Evolutionary conservation across 768 basidiomycete species (phyloP).

Genomic region (Coprinopsis marcescibilis): DNA sequence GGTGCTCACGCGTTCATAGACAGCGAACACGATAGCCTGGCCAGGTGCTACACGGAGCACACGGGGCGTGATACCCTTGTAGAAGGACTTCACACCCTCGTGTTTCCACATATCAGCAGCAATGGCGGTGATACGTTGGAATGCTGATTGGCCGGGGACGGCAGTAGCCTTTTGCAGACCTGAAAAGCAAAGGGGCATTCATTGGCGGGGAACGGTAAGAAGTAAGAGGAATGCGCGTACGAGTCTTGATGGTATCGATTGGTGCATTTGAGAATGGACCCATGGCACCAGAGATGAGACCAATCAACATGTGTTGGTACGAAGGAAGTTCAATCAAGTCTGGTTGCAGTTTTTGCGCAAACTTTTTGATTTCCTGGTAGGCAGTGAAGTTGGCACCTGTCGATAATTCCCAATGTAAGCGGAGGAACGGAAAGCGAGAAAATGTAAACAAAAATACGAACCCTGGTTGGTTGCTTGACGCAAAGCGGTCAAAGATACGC

Average conservation of each 20-base stretch:
- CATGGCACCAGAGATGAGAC: constrained; percentile 94
- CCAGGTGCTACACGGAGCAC: constrained; percentile 96
- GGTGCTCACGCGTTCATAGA: constrained; percentile 84
- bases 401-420: too few relatives aligned
- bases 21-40: constrained; percentile 95
- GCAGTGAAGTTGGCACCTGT: constrained; percentile 94
- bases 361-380: constrained; percentile 93
- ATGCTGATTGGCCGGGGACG: constrained; percentile 65
- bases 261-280: constrained; percentile 98
- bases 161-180: constrained; percentile 84
- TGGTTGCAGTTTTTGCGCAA: constrained; percentile 75
- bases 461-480: constrained; percentile 98
- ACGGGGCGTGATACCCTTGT: constrained; percentile 97
- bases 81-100: constrained; percentile 88
- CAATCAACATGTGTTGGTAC: constrained; percentile 94
- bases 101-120: constrained; percentile 89
- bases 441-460: constrained; percentile 19
- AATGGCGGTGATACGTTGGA: constrained; percentile 74
- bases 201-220: background rate
- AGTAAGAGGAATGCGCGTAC: constrained; percentile 36
- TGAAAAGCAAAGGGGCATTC: constrained; percentile 19
- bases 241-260: constrained; percentile 92
- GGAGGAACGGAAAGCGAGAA: too few relatives aligned
- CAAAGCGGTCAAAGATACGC: constrained; percentile 88
- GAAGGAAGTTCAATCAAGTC: constrained; percentile 76